phyloP scores from a whole-genome alignment of 139 green algal species.

The Chlorella vulgaris region DNA sequence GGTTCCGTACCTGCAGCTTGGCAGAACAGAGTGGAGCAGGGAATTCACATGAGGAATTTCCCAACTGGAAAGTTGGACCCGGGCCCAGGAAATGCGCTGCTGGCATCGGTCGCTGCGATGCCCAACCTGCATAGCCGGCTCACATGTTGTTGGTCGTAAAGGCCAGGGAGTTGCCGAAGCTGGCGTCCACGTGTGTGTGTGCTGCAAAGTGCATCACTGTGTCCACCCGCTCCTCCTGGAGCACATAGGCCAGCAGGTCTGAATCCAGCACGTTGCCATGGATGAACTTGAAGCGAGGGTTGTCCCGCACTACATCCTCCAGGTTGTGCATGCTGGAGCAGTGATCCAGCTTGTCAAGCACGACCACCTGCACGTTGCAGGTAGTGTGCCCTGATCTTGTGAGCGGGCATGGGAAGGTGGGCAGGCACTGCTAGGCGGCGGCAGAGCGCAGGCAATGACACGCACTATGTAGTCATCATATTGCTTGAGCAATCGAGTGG shows the following conservation, averaged over 20 bases:
- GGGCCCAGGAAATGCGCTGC: conserved; percentile 93
- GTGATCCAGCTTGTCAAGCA: conserved; percentile 98
- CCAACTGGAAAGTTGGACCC: too few species aligned
- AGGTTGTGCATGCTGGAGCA: conserved; percentile 92
- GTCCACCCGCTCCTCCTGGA: conserved; percentile 90
- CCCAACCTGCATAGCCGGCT: background rate
- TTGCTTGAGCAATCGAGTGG: conserved; percentile 61
- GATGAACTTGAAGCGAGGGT: conserved; percentile 69
- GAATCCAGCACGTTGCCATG: conserved; percentile 92
- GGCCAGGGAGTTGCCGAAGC: conserved; percentile 94
- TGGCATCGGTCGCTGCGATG: background rate
- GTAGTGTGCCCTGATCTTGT: background rate
- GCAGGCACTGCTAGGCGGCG: too few species aligned
- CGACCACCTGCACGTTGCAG: conserved; percentile 69
- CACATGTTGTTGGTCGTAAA: conserved; percentile 98
- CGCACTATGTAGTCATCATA: conserved; percentile 90
- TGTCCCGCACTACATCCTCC: background rate
- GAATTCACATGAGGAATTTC: conserved; percentile 98
- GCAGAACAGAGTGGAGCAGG: conserved; percentile 64
- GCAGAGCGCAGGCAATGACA: too few species aligned
- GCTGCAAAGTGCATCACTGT: conserved; percentile 99
- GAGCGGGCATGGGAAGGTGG: background rate
- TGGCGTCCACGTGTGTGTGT: conserved; percentile 98
- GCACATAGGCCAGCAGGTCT: conserved; percentile 89
- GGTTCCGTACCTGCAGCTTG: conserved; percentile 94